A percentile compares a stretch with the other conserved stretches of the same genome.
These are phyloP conservation scores for Dipteronia sinensis DNA, from an alignment of 345 rosid species.

Conservation along the genomic window DNA sequence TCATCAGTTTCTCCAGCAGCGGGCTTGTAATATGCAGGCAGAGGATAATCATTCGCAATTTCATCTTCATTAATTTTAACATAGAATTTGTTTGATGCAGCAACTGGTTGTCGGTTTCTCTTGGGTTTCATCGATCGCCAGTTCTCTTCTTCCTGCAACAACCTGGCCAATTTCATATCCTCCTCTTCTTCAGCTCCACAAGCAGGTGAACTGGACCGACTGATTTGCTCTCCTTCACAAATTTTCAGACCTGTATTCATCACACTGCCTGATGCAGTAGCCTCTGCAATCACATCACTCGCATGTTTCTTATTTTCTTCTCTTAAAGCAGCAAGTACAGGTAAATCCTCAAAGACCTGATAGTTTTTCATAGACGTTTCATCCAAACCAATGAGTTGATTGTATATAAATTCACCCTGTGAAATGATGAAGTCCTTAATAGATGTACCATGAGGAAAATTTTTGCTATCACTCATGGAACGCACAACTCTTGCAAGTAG, in stretches of 20 bases:
- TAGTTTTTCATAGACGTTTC: slow-evolving; percentile 48
- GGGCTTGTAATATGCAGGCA: slow-evolving; percentile 69
- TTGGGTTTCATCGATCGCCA: slow-evolving; percentile 60
- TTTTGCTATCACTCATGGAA: slow-evolving; percentile 51
- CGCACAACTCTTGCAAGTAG: slow-evolving; percentile 58
- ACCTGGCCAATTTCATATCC: slow-evolving; percentile 56
- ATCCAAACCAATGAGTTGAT: slow-evolving; percentile 68
- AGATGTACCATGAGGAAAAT: slow-evolving; percentile 43
- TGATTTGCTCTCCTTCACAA: slow-evolving; percentile 25
- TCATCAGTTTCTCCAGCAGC: slow-evolving; percentile 70
- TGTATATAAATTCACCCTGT: slow-evolving; percentile 66
- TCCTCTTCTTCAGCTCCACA: slow-evolving; percentile 44
- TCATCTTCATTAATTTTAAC: slow-evolving; percentile 82
- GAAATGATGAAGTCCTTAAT: slow-evolving; percentile 54
- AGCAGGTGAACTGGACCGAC: slow-evolving; percentile 26
- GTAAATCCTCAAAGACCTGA: slow-evolving; percentile 42
- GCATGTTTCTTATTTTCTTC: slow-evolving; percentile 44
- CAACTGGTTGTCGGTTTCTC: slow-evolving; percentile 33
- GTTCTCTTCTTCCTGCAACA: slow-evolving; percentile 71
- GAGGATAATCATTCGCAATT: slow-evolving; percentile 79
- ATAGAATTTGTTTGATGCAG: slow-evolving; percentile 43
- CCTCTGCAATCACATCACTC: slow-evolving; percentile 21
- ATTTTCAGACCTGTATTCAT: slow-evolving; percentile 40
- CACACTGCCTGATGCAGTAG: slow-evolving; percentile 26
- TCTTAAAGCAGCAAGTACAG: slow-evolving; percentile 51